phyloP scores from a whole-genome alignment of 768 basidiomycete genomes.

The Gymnopilus junonius region DNA sequence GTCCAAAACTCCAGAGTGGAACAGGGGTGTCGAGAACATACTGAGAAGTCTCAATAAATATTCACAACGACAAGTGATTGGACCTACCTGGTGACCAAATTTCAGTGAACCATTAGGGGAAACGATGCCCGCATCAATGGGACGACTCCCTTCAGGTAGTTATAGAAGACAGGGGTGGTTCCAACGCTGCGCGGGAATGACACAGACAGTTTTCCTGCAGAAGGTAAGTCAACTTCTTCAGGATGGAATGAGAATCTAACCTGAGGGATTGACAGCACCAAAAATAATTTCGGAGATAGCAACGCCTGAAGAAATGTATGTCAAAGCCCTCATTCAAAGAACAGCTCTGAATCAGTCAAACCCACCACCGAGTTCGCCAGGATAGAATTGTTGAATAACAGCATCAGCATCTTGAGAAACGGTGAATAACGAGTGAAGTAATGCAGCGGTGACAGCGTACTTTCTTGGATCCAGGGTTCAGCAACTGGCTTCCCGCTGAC shows the following conservation, averaged over 20 bases:
- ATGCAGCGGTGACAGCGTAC: slow-evolving; percentile 34
- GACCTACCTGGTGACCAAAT: slow-evolving; percentile 60
- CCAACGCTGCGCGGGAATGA: slow-evolving; percentile 67
- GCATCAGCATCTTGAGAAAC: slow-evolving; percentile 65
- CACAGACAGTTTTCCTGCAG: slow-evolving; percentile 62
- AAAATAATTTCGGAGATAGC: slow-evolving; percentile 70
- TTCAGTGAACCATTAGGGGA: slow-evolving; percentile 51
- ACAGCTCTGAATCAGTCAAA: neutral
- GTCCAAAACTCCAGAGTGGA: slow-evolving; percentile 69
- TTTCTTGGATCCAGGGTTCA: slow-evolving; percentile 72
- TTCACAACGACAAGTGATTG: too few species aligned
- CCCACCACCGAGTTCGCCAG: slow-evolving; percentile 67
- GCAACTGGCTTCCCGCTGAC: slow-evolving; percentile 72
- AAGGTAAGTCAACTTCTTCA: neutral
- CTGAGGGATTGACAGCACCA: slow-evolving; percentile 70
- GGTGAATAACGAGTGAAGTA: neutral
- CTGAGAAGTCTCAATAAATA: slow-evolving; percentile 31
- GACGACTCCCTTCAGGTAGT: slow-evolving; percentile 69
- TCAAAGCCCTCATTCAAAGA: neutral
- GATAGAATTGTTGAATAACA: slow-evolving; percentile 75
- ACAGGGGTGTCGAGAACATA: slow-evolving; percentile 63
- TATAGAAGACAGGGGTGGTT: slow-evolving; percentile 70
- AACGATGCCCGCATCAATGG: slow-evolving; percentile 56
- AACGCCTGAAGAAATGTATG: slow-evolving; percentile 31
- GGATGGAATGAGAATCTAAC: slow-evolving; percentile 20